Conservation (phyloP, 2,329 filamentous ascomycete species). For the Trichophyton simii region DNA sequence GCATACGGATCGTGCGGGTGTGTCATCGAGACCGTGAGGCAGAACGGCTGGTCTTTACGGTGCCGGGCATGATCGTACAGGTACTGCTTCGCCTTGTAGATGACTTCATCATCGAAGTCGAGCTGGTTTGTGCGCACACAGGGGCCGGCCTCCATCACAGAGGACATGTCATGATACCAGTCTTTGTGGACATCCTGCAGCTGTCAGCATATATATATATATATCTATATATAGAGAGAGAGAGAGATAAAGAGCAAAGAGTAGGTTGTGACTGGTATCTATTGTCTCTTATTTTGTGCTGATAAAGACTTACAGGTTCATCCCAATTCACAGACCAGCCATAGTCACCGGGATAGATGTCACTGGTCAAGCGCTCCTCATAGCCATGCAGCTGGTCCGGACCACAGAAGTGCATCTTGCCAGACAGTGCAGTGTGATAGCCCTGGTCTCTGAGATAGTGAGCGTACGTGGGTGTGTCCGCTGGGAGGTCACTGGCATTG, state of each 20-base stretch:
- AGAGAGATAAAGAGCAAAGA: background rate
- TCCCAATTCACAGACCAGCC: slow-evolving; percentile 97
- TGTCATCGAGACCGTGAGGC: slow-evolving; percentile 80
- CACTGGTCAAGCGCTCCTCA: slow-evolving; percentile 80
- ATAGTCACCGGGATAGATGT: slow-evolving; percentile 90
- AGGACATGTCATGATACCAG: slow-evolving; percentile 95
- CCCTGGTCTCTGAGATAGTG: slow-evolving; percentile 76
- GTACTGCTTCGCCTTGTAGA: slow-evolving; percentile 82
- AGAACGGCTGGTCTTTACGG: slow-evolving; percentile 65
- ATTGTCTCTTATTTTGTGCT: no score
- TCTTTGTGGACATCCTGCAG: slow-evolving; percentile 51
- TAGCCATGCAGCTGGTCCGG: slow-evolving; percentile 85
- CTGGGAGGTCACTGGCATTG: slow-evolving; percentile 73
- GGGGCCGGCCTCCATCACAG: slow-evolving; percentile 76
- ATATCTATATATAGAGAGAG: background rate
- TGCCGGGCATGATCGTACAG: slow-evolving; percentile 83
- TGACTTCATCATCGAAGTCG: slow-evolving; percentile 92
- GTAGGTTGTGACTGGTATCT: background rate
- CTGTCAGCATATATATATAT: background rate
- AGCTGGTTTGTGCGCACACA: slow-evolving; percentile 89
- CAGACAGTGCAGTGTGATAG: slow-evolving; percentile 81
- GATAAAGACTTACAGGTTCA: slow-evolving; percentile 46
- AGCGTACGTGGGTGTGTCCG: slow-evolving; percentile 79
- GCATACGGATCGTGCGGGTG: slow-evolving; percentile 93
- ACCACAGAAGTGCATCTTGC: slow-evolving; percentile 91